Base-by-base conservation (phyloP, 2,329 filamentous ascomycete species). In the Cladophialophora chaetospira region DNA sequence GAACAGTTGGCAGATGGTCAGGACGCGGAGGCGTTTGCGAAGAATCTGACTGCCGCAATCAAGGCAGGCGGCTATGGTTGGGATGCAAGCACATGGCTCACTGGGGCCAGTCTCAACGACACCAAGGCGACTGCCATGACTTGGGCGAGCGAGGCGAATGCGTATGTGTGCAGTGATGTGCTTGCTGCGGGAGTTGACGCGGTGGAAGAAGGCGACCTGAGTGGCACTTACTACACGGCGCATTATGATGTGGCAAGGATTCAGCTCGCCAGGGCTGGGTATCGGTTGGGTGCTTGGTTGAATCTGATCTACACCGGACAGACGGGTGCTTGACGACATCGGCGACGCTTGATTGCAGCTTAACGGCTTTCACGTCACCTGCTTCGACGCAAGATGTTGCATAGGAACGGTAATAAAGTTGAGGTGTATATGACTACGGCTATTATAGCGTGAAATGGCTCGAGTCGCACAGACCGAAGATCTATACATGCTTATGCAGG, bases 271-370 rank as follows among this genome's bases (percentile, higher is more conserved):
- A 82, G 82, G 62, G 88, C 84, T 3, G 88, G 88, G 9, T 88
- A 84, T 69, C 79, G 88, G 46, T 77, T 90, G 69, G 87, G 83
- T 1, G 80, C 79, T 17, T 89, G 84, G 84, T 72, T 89, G 59
- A 85, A 88, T 67, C 72, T 79, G 64, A 84, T 88, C 65, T 82
- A 68, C 49, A 49, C 56, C 1, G 67, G 67, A 13, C 59, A 46
- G 46, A 61, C 64, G 11, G 65, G 64, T 23, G 55, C 17, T 10
- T 55, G 43, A 55, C 26, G 52, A 11, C 17, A 19, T 25, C n/a
- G n/a, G n/a, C n/a, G n/a, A n/a, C n/a, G n/a, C n/a, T n/a, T n/a
- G n/a, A n/a, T n/a, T n/a, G n/a, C n/a, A n/a, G n/a, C n/a, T n/a
- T 33, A 33, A 8, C 29, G 29, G 29, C 29, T 33, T n/a, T n/a